phyloP scores from a whole-genome alignment of 805 yeast genomes.

The Kurtzmaniella cleridarum region DNA sequence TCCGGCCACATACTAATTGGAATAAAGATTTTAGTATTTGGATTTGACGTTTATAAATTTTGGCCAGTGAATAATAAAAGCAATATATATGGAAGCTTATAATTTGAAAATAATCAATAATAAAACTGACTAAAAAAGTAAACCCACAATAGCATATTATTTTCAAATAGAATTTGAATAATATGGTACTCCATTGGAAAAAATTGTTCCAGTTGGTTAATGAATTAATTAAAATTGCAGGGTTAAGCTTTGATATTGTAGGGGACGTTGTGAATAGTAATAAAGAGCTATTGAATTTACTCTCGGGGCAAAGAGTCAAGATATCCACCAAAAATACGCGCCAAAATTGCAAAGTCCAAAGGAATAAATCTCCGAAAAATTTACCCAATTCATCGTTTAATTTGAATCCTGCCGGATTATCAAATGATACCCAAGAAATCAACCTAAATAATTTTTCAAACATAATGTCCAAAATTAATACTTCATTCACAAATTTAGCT shows the following conservation, averaged over 20 bases:
- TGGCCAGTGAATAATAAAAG: slow-evolving; percentile 74
- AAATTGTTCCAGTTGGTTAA: not conserved
- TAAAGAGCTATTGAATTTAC: too few relatives aligned
- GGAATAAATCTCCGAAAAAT: slow-evolving; percentile 79
- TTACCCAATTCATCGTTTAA: slow-evolving; percentile 79
- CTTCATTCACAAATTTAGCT: slow-evolving; percentile 17
- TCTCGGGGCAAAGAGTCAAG: not conserved
- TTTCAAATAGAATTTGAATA: slow-evolving; percentile 9
- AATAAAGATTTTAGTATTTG: slow-evolving; percentile 66
- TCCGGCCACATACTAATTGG: slow-evolving; percentile 83
- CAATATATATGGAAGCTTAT: slow-evolving; percentile 68
- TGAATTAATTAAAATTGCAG: not conserved
- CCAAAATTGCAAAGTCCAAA: slow-evolving; percentile 83
- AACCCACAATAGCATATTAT: slow-evolving; percentile 40
- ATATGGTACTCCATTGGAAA: not conserved
- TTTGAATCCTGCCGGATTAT: slow-evolving; percentile 92
- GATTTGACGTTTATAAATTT: slow-evolving; percentile 72
- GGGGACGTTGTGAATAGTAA: too few relatives aligned
- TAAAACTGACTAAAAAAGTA: slow-evolving; percentile 61
- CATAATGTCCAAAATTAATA: slow-evolving; percentile 32
- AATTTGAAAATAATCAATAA: slow-evolving; percentile 59
- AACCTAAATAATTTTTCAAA: slow-evolving; percentile 42
- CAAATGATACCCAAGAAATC: slow-evolving; percentile 65
- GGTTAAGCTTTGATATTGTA: too few relatives aligned
- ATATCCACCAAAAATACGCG: slow-evolving; percentile 10